Conservation (phyloP, 2,329 filamentous ascomycete species). For the Alternaria ethzedia region DNA sequence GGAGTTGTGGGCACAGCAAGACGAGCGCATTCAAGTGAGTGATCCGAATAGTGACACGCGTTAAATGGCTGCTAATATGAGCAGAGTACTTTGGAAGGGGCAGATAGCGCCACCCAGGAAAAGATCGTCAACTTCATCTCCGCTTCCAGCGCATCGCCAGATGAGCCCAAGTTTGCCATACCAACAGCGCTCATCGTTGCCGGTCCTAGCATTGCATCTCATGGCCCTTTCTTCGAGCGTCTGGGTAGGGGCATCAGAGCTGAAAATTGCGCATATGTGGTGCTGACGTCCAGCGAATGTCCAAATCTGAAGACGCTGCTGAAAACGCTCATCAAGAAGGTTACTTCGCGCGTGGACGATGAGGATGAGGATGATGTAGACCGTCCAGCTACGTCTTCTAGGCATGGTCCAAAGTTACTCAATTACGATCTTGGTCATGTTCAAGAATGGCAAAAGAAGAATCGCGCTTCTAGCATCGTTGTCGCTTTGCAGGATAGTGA, state of each 20-base stretch:
- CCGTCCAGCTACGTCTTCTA: constrained; percentile 18
- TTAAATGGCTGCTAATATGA: constrained; percentile 13
- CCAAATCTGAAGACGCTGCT: constrained; percentile 74
- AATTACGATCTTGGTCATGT: constrained; percentile 81
- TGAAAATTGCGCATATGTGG: constrained; percentile 64
- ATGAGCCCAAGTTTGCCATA: constrained; percentile 56
- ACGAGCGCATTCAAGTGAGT: constrained; percentile 66
- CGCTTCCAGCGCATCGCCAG: constrained; percentile 24
- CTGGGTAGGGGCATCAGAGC: constrained; percentile 57
- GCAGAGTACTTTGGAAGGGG: constrained; percentile 48
- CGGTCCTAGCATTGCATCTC: constrained; percentile 78
- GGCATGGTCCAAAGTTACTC: constrained; percentile 69
- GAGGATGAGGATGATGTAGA: constrained; percentile 56
- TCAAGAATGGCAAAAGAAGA: constrained; percentile 63
- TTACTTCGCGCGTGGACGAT: constrained; percentile 63
- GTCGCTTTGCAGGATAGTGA: constrained; percentile 83
- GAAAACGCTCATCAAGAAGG: constrained; percentile 75
- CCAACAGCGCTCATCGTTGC: constrained; percentile 76
- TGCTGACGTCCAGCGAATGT: constrained; percentile 73
- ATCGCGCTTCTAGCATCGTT: constrained; percentile 65
- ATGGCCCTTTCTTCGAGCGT: constrained; percentile 75
- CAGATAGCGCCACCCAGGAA: constrained; percentile 49
- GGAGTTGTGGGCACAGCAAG: constrained; percentile 68
- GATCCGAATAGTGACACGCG: neutral
- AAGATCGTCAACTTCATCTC: constrained; percentile 50